A percentile compares a stretch with the other conserved stretches of the same genome.
Conservation (phyloP, 148 eudicot genomes). For the Suaeda aralocaspica region DNA sequence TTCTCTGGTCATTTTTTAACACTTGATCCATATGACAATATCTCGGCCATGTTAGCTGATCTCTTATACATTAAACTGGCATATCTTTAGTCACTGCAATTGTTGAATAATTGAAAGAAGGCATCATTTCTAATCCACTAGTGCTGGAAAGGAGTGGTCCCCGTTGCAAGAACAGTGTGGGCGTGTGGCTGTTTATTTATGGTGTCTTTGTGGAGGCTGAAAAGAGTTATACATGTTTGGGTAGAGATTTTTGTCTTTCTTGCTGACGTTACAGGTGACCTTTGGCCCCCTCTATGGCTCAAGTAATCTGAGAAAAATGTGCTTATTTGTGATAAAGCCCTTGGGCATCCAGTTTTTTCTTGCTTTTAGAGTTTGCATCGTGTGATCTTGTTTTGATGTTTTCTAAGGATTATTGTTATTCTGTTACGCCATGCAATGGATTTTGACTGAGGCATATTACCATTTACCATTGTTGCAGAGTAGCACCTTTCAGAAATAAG, state of each 20-base stretch:
- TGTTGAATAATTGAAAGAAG: neutral
- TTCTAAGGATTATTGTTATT: too few species aligned
- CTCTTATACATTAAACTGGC: neutral
- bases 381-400: neutral
- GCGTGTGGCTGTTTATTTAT: neutral
- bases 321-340: neutral
- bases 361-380: neutral
- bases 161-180: neutral
- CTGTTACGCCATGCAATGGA: too few species aligned
- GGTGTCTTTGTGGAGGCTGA: neutral
- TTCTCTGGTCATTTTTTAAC: constrained; percentile 6
- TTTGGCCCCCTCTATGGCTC: neutral
- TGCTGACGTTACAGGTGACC: neutral
- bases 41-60: neutral
- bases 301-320: neutral
- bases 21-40: neutral
- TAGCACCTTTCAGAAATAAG: constrained; percentile 67
- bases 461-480: constrained; percentile 30
- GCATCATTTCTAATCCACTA: neutral
- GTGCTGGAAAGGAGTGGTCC: neutral
- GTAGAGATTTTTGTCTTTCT: neutral
- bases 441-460: neutral
- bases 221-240: neutral
- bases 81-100: neutral
- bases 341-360: neutral